Percentiles rank a stretch among this genome's conserved stretches.
Conservation (phyloP, 1,139 yeast genomes). For the Taphrina flavorubra region DNA sequence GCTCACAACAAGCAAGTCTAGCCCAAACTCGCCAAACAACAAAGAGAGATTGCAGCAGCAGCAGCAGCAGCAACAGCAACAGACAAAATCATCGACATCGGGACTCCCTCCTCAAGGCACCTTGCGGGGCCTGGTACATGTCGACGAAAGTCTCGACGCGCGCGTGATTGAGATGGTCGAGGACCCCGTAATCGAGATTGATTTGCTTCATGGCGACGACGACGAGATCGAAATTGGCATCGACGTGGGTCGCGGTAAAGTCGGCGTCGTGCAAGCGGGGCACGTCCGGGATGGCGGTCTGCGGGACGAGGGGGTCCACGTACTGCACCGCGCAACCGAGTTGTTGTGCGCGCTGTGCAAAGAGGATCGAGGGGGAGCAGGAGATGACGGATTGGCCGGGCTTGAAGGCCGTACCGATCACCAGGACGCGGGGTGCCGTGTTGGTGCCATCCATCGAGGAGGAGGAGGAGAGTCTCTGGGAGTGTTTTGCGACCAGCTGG, state of each 20-base stretch:
- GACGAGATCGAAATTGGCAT: constrained; percentile 19
- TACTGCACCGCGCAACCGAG: not conserved
- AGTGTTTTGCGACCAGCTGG: constrained; percentile 8
- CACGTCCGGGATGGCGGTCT: constrained; percentile 5
- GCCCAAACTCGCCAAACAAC: too few species aligned
- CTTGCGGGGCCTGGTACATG: constrained; percentile 1
- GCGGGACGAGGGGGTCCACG: constrained; percentile 34
- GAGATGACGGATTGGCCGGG: constrained; percentile 33
- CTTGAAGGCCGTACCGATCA: constrained; percentile 30
- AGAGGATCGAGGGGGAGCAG: constrained; percentile 23
- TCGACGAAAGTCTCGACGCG: constrained; percentile 15
- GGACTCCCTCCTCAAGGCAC: constrained; percentile 16
- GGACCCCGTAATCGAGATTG: constrained; percentile 18
- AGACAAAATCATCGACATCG: constrained; percentile 3
- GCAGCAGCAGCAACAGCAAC: too few species aligned
- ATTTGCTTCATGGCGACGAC: constrained; percentile 25
- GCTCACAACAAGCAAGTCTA: too few species aligned
- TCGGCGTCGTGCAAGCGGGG: not conserved
- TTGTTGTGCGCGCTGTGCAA: constrained; percentile 19
- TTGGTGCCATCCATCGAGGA: too few species aligned
- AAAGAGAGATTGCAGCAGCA: too few species aligned
- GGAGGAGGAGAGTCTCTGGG: not conserved
- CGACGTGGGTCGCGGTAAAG: constrained; percentile 11
- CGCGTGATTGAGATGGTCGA: constrained; percentile 1
- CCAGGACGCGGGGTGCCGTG: constrained; percentile 6